Evolutionary conservation across 768 basidiomycete genomes (phyloP).

Genomic region (Sporobolomyces pararoseus): DNA sequence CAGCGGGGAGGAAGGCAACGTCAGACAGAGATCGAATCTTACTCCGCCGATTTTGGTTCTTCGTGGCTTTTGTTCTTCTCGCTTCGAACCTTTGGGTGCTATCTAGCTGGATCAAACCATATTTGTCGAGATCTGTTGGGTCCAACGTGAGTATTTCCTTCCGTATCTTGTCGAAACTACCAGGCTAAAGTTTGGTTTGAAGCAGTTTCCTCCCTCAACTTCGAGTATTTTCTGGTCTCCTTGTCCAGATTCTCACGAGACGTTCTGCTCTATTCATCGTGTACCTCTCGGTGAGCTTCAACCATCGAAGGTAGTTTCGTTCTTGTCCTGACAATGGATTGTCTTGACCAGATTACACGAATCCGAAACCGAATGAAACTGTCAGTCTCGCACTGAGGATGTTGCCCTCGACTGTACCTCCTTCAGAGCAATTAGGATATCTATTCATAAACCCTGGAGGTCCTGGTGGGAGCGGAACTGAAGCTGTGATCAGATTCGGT

Average conservation of each 20-base stretch:
- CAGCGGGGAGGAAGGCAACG: neutral
- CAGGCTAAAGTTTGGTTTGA: neutral
- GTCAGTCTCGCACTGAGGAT: conserved; percentile 38
- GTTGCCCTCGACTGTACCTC: conserved; percentile 34
- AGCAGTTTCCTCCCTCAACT: neutral
- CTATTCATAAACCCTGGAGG: conserved; percentile 41
- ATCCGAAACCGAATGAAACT: conserved; percentile 27
- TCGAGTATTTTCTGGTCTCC: conserved; percentile 22
- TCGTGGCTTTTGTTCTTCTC: neutral
- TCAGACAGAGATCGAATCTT: neutral
- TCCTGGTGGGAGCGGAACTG: conserved; percentile 39
- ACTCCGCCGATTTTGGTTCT: neutral
- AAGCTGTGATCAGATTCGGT: conserved; percentile 15
- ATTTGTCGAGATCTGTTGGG: no score
- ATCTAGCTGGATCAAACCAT: neutral
- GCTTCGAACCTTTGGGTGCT: neutral
- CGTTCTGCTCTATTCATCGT: conserved; percentile 31
- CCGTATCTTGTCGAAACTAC: neutral
- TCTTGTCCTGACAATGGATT: no score
- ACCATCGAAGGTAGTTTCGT: no score
- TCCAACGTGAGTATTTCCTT: no score
- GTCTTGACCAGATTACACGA: conserved; percentile 22
- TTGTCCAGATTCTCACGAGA: conserved; percentile 30
- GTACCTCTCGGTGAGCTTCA: conserved; percentile 33
- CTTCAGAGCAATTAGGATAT: conserved; percentile 28